phyloP scores from a whole-genome alignment of 2,329 filamentous ascomycete genomes.

The Exophiala lecanii-corni region DNA sequence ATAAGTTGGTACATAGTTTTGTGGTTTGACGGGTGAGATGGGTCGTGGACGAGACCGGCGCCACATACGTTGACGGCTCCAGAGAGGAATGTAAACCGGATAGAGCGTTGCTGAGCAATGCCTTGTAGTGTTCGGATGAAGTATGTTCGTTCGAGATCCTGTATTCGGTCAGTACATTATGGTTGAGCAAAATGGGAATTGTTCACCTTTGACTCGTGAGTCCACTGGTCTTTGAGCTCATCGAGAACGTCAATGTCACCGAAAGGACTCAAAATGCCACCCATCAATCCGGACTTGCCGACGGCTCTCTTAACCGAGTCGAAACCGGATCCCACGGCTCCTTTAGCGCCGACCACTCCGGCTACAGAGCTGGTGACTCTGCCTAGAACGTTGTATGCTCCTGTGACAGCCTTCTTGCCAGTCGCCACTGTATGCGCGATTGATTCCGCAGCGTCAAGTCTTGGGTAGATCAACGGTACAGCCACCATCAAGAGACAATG shows the following conservation, averaged over 20 bases:
- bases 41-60: slow-evolving; percentile 91
- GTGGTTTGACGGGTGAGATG: slow-evolving; percentile 82
- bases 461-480: slow-evolving; percentile 84
- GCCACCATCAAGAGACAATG: slow-evolving; percentile 96
- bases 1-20: slow-evolving; percentile 99
- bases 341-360: slow-evolving; percentile 90
- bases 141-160: slow-evolving; percentile 93
- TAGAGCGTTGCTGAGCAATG: slow-evolving; percentile 88
- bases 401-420: slow-evolving; percentile 94
- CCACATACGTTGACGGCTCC: slow-evolving; percentile 86
- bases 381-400: slow-evolving; percentile 91
- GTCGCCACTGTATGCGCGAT: slow-evolving; percentile 87
- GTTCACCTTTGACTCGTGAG: slow-evolving; percentile 80
- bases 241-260: slow-evolving; percentile 93
- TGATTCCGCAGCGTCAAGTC: slow-evolving; percentile 85
- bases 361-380: slow-evolving; percentile 94
- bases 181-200: neutral
- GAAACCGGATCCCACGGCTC: slow-evolving; percentile 87
- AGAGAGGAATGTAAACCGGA: slow-evolving; percentile 95
- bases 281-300: slow-evolving; percentile 93
- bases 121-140: slow-evolving; percentile 92
- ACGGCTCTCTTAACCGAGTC: slow-evolving; percentile 94
- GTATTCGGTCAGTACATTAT: neutral
- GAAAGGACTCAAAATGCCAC: slow-evolving; percentile 89
- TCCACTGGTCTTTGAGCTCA: slow-evolving; percentile 95